Evolutionary conservation across 23 red algal species (phyloP).

Genomic region (Gracilaria gracilis): DNA sequence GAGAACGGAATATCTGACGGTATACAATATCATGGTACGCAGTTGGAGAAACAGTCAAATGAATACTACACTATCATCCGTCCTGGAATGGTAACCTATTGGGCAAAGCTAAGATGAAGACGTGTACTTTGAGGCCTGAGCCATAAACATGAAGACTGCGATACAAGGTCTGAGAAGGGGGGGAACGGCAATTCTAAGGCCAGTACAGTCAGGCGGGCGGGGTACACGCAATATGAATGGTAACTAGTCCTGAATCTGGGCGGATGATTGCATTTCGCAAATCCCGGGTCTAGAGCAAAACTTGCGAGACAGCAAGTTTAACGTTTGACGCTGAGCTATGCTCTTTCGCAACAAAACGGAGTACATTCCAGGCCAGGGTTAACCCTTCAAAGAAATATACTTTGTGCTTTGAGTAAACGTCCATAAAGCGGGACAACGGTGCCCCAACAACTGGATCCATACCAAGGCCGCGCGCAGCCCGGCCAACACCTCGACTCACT

Average conservation of each 20-base stretch:
- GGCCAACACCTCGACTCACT: neutral
- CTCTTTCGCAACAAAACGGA: constrained; percentile 3
- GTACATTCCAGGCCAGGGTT: neutral
- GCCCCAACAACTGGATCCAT: neutral
- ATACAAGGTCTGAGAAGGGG: neutral
- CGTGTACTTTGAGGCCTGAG: neutral
- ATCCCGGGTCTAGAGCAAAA: constrained; percentile 16
- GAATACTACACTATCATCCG: neutral
- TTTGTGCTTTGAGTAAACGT: neutral
- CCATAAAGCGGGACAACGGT: neutral
- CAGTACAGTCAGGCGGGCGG: constrained; percentile 4
- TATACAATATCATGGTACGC: constrained; percentile 41
- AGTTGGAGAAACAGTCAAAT: constrained; percentile 42
- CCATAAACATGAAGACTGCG: neutral
- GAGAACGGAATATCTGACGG: constrained; percentile 6
- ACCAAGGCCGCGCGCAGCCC: neutral
- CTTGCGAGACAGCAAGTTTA: constrained; percentile 19
- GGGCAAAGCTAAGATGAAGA: constrained; percentile 12
- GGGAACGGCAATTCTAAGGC: neutral
- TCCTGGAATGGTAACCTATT: neutral
- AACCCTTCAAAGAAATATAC: neutral
- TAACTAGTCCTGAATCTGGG: constrained; percentile 20
- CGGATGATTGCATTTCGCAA: constrained; percentile 4
- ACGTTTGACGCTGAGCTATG: constrained; percentile 24
- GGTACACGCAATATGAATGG: constrained; percentile 1